These are phyloP conservation scores for Intubia oerlemansii DNA, from an alignment of 2,329 filamentous ascomycete genomes.

Conservation along the genomic window DNA sequence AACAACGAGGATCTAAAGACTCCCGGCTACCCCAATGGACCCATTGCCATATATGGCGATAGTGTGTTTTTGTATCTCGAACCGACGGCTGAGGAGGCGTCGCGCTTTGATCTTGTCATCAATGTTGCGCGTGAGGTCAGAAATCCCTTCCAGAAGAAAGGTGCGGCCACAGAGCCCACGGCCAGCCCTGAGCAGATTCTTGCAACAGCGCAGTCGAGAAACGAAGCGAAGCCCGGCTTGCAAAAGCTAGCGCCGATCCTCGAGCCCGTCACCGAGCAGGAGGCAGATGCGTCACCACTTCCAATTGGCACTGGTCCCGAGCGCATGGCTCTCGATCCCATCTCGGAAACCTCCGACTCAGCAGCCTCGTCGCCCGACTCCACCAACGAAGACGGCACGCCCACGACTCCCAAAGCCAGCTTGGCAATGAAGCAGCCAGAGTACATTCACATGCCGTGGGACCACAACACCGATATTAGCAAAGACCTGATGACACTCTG, in stretches of 20 bases:
- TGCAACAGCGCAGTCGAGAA: no score
- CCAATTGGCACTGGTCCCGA: no score
- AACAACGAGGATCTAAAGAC: slow-evolving; percentile 64
- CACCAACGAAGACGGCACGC: slow-evolving; percentile 18
- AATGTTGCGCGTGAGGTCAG: slow-evolving; percentile 68
- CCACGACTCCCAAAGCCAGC: slow-evolving; percentile 34
- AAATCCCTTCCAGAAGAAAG: slow-evolving; percentile 52
- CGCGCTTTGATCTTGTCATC: slow-evolving; percentile 61
- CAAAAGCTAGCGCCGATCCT: slow-evolving; percentile 2
- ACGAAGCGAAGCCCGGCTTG: no score
- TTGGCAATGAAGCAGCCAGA: slow-evolving; percentile 34
- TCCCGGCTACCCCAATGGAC: slow-evolving; percentile 62
- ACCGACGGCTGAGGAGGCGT: slow-evolving; percentile 56
- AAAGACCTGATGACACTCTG: slow-evolving; percentile 56
- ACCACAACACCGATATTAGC: slow-evolving; percentile 73
- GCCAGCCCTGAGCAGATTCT: no score
- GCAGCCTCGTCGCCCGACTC: slow-evolving; percentile 10
- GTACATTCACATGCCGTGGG: slow-evolving; percentile 75
- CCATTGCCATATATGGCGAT: slow-evolving; percentile 61
- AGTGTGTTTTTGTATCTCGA: slow-evolving; percentile 63
- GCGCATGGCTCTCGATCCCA: not conserved
- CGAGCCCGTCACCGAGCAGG: slow-evolving; percentile 19
- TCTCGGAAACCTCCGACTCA: not conserved
- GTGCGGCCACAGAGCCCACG: no score
- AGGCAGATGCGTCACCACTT: not conserved